Evolutionary conservation across 2,329 filamentous ascomycete genomes (phyloP).

Genomic region (Penicillium rolfsii): DNA sequence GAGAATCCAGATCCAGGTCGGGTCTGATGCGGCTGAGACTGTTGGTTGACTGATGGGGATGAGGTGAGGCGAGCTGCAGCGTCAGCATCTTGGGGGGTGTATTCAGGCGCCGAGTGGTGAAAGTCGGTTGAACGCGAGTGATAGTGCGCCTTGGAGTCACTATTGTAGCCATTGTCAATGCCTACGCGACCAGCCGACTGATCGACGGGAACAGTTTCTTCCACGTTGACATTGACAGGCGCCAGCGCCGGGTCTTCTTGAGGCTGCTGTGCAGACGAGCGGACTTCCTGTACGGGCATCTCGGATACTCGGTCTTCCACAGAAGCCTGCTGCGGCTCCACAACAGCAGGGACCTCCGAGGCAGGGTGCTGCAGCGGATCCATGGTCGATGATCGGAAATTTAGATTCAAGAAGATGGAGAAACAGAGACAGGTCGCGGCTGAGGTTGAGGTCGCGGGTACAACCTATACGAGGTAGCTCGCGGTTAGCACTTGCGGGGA

Average conservation of each 20-base stretch:
- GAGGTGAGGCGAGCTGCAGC: slow-evolving; percentile 45
- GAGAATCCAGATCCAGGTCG: slow-evolving; percentile 58
- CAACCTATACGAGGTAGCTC: slow-evolving; percentile 21
- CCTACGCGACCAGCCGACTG: slow-evolving; percentile 34
- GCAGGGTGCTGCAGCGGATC: slow-evolving; percentile 33
- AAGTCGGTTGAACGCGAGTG: slow-evolving; percentile 46
- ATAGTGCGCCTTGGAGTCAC: slow-evolving; percentile 55
- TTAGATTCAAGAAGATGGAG: neutral
- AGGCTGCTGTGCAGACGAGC: slow-evolving; percentile 20
- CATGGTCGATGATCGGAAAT: slow-evolving; percentile 24
- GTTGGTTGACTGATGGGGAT: slow-evolving; percentile 45
- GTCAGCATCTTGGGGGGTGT: slow-evolving; percentile 53
- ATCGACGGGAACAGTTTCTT: slow-evolving; percentile 42
- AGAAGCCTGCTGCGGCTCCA: slow-evolving; percentile 26
- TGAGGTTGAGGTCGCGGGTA: slow-evolving; percentile 14
- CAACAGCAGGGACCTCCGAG: slow-evolving; percentile 26
- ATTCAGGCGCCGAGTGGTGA: slow-evolving; percentile 40
- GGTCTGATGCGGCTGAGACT: slow-evolving; percentile 43
- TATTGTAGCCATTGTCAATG: slow-evolving; percentile 46
- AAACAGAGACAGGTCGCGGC: neutral
- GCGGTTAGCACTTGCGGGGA: slow-evolving; percentile 25
- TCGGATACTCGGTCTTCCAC: slow-evolving; percentile 21
- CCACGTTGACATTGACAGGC: slow-evolving; percentile 33
- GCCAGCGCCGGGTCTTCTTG: slow-evolving; percentile 27
- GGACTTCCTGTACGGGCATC: slow-evolving; percentile 12